Percentiles rank a stretch among this genome's conserved stretches.
phyloP scores from a whole-genome alignment of 805 yeast species.

The Barnettozyma sp. region DNA sequence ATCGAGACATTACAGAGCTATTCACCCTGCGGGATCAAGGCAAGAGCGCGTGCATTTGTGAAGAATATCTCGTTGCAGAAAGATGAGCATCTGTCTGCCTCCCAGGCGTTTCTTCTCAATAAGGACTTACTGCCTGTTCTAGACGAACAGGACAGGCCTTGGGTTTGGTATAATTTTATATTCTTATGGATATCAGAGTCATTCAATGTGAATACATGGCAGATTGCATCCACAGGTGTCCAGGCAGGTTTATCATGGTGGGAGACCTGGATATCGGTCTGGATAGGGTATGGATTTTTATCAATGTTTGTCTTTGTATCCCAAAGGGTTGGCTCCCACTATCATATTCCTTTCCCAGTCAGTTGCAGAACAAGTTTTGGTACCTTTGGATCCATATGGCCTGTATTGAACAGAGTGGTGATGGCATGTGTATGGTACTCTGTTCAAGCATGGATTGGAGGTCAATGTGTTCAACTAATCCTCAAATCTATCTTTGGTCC shows the following conservation, averaged over 20 bases:
- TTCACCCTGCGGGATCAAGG: constrained; percentile 3
- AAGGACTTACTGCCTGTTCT: constrained; percentile 69
- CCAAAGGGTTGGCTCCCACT: constrained; percentile 75
- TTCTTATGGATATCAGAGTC: constrained; percentile 87
- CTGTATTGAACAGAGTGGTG: constrained; percentile 78
- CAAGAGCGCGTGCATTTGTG: constrained; percentile 3
- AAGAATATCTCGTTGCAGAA: constrained; percentile 16
- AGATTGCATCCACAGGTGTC: constrained; percentile 82
- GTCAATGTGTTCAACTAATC: constrained; percentile 75
- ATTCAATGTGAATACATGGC: constrained; percentile 86
- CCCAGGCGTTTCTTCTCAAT: constrained; percentile 64
- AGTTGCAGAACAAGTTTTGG: constrained; percentile 80
- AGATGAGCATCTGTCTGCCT: constrained; percentile 33
- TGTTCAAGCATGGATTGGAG: constrained; percentile 81
- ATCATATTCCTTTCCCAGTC: constrained; percentile 83
- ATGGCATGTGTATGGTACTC: constrained; percentile 87
- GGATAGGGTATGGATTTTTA: constrained; percentile 73
- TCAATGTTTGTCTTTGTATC: constrained; percentile 62
- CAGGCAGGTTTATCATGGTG: constrained; percentile 79
- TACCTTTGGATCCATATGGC: constrained; percentile 81
- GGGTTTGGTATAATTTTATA: constrained; percentile 79
- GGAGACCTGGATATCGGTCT: constrained; percentile 84
- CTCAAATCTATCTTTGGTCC: constrained; percentile 67
- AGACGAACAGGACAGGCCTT: constrained; percentile 63
- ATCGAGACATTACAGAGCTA: not conserved